Evolutionary conservation across 129 eudicot genomes (phyloP).

Genomic region (Helichrysum umbraculigerum): DNA sequence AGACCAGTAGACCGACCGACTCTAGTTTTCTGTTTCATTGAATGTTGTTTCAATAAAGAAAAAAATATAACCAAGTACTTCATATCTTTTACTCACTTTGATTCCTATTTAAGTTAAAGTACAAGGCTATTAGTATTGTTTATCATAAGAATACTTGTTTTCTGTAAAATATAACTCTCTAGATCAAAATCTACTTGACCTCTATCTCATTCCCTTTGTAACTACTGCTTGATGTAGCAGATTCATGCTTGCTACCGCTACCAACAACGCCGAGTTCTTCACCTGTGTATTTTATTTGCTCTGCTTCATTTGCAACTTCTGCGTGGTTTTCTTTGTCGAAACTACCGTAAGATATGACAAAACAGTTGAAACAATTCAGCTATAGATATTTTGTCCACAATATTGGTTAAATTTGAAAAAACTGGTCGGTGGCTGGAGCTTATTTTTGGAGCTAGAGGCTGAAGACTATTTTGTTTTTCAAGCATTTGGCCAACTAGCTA

Average conservation of each 20-base stretch:
- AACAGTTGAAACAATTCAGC: slow-evolving; percentile 12
- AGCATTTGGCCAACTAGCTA: too few relatives aligned
- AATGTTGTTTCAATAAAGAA: slow-evolving; percentile 2
- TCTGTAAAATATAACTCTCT: too few relatives aligned
- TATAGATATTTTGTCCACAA: too few relatives aligned
- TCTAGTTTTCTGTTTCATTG: slow-evolving; percentile 18
- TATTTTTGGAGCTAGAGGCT: too few relatives aligned
- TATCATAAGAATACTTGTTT: not conserved
- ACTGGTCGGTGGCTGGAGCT: too few relatives aligned
- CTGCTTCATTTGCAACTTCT: slow-evolving; percentile 50
- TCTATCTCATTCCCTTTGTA: not conserved
- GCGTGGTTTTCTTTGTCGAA: slow-evolving; percentile 49
- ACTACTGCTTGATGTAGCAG: slow-evolving; percentile 22
- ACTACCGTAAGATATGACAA: slow-evolving; percentile 36
- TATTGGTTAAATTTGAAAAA: too few relatives aligned
- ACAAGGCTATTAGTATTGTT: not conserved
- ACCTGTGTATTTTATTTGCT: slow-evolving; percentile 43
- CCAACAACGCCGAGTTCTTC: slow-evolving; percentile 43
- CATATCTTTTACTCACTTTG: not conserved
- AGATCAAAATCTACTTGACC: slow-evolving; percentile 32
- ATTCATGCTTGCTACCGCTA: slow-evolving; percentile 18
- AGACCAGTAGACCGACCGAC: too few relatives aligned
- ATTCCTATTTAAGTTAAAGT: slow-evolving; percentile 7
- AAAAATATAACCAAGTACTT: not conserved
- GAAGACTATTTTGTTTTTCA: too few relatives aligned